Percentiles rank a stretch among this genome's conserved stretches.
phyloP scores from a whole-genome alignment of 441 rosid genomes.

The Jatropha podagrica region DNA sequence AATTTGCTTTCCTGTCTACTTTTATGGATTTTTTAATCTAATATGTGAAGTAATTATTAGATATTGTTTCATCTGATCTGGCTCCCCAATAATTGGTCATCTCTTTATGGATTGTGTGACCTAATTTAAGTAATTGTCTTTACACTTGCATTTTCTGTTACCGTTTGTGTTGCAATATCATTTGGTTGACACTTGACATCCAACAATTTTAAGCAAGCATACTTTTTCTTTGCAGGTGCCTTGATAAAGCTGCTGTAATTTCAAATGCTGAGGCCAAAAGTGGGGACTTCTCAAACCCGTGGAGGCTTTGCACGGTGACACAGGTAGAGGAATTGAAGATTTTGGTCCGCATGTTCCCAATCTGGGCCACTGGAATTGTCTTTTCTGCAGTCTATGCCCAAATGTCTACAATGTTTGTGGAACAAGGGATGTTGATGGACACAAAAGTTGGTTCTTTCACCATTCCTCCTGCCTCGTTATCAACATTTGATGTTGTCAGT shows the following conservation, averaged over 20 bases:
- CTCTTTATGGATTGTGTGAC: background rate
- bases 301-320: constrained; percentile 86
- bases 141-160: background rate
- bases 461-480: constrained; percentile 81
- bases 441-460: constrained; percentile 70
- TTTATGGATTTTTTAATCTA: background rate
- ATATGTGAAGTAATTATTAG: background rate
- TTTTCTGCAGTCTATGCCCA: constrained; percentile 81
- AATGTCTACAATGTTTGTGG: constrained; percentile 82
- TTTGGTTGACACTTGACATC: background rate
- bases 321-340: constrained; percentile 92
- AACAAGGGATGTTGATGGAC: constrained; percentile 88
- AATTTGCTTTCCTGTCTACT: background rate
- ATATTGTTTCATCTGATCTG: background rate
- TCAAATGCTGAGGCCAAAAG: constrained; percentile 57
- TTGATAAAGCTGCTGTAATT: constrained; percentile 84
- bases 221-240: constrained; percentile 52
- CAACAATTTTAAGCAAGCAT: background rate
- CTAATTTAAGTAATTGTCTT: background rate
- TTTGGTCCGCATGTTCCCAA: constrained; percentile 78
- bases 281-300: constrained; percentile 50
- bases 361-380: constrained; percentile 83
- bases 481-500: constrained; percentile 59
- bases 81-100: background rate
- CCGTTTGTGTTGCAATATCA: background rate